phyloP scores from a whole-genome alignment of 768 basidiomycete genomes.

The Phylloporus arenicola region DNA sequence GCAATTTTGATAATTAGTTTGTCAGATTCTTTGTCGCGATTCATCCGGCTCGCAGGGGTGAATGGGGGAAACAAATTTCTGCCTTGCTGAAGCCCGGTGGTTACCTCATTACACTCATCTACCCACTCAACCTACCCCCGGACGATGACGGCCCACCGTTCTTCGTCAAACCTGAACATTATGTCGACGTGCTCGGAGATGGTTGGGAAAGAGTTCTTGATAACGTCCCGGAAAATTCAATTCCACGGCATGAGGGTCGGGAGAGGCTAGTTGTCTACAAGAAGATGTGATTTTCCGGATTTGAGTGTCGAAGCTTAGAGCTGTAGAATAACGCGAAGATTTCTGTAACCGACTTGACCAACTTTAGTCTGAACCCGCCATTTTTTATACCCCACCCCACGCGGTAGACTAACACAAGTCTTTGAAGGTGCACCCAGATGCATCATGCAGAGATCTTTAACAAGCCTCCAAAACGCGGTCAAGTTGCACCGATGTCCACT shows the following conservation, averaged over 20 bases:
- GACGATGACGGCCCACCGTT: conserved; percentile 59
- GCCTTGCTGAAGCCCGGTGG: conserved; percentile 57
- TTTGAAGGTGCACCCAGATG: conserved; percentile 7
- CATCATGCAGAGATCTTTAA: conserved; percentile 23
- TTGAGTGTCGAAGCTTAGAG: neutral
- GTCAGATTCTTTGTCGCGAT: conserved; percentile 60
- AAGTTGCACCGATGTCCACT: conserved; percentile 6
- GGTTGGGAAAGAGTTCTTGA: conserved; percentile 53
- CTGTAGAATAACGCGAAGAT: neutral
- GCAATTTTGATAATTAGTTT: neutral
- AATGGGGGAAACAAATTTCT: conserved; percentile 57
- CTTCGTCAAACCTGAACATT: conserved; percentile 53
- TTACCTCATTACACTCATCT: conserved; percentile 55
- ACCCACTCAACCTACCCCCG: conserved; percentile 43
- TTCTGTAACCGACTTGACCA: neutral
- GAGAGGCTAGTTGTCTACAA: conserved; percentile 45
- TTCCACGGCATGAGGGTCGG: conserved; percentile 39
- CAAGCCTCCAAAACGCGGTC: conserved; percentile 12
- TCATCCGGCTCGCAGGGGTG: conserved; percentile 43
- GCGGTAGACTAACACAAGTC: neutral
- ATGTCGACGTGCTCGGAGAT: conserved; percentile 43
- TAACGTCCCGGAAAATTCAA: conserved; percentile 42
- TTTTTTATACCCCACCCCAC: neutral
- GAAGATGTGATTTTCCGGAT: conserved; percentile 1
- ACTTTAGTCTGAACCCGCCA: neutral